Conservation (phyloP, 352 stramenopile genomes). For the Phytopythium vexans region DNA sequence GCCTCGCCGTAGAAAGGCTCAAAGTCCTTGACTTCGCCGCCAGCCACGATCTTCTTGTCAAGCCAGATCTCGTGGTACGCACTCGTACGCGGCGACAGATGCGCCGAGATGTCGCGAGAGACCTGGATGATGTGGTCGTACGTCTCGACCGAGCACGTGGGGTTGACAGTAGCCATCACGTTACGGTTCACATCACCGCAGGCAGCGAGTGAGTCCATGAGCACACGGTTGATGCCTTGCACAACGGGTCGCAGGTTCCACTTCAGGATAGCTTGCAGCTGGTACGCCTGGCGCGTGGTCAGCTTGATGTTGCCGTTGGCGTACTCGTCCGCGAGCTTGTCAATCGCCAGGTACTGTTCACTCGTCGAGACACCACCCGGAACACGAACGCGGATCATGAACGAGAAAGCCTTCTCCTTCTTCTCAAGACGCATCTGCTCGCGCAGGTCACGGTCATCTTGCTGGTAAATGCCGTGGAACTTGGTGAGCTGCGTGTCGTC, state of each 20-base stretch:
- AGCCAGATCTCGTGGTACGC: conserved; percentile 98
- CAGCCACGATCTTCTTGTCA: conserved; percentile 96
- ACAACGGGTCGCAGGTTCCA: conserved; percentile 96
- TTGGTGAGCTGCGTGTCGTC: conserved; percentile 90
- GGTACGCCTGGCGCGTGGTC: conserved; percentile 96
- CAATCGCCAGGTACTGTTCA: conserved; percentile 92
- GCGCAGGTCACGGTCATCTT: conserved; percentile 92
- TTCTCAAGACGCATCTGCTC: conserved; percentile 76
- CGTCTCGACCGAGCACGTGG: conserved; percentile 84
- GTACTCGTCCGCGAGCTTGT: conserved; percentile 91
- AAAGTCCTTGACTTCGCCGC: conserved; percentile 91
- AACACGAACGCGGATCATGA: conserved; percentile 97
- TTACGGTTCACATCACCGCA: conserved; percentile 98
- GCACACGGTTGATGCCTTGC: conserved; percentile 85
- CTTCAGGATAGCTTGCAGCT: conserved; percentile 97
- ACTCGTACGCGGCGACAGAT: conserved; percentile 92
- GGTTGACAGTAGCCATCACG: conserved; percentile 93
- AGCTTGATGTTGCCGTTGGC: conserved; percentile 95
- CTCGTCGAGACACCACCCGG: conserved; percentile 92
- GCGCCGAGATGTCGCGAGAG: conserved; percentile 89
- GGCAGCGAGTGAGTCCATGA: conserved; percentile 94
- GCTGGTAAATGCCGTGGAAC: conserved; percentile 98
- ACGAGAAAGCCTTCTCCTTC: conserved; percentile 92
- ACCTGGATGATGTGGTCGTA: conserved; percentile 83
- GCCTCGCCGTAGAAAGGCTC: conserved; percentile 97